Percentiles rank a stretch among this genome's conserved stretches.
Conservation (phyloP, 108 stramenopile species). For the Skeletonema grethae region DNA sequence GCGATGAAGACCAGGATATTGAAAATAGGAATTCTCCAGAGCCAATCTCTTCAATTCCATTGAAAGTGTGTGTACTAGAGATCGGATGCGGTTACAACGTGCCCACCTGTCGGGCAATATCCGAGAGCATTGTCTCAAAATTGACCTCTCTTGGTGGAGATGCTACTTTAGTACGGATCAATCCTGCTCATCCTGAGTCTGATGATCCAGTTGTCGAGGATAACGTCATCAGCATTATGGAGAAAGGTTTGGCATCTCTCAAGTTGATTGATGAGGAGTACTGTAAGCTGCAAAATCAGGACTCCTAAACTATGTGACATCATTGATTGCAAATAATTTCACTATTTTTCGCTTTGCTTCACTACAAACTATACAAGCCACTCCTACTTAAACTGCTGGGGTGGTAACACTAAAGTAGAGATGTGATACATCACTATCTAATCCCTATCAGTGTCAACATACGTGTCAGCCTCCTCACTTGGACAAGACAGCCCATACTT, state of each 20-base stretch:
- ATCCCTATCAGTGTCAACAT: not conserved
- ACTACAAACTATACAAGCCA: not conserved
- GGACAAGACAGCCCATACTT: conserved; percentile 36
- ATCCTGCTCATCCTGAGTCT: conserved; percentile 39
- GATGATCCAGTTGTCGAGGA: conserved; percentile 32
- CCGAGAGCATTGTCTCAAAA: conserved; percentile 15
- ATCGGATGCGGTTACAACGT: conserved; percentile 61
- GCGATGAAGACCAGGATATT: not conserved
- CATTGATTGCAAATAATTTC: not conserved
- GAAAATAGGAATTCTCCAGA: not conserved
- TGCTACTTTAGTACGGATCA: conserved; percentile 35
- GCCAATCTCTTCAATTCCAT: not conserved
- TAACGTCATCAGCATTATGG: conserved; percentile 34
- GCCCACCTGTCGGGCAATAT: conserved; percentile 44
- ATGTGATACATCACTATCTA: not conserved
- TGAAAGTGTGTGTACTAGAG: conserved; percentile 53
- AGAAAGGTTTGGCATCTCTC: conserved; percentile 36
- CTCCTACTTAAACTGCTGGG: no score
- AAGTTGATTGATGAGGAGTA: conserved; percentile 31
- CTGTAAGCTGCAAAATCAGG: conserved; percentile 7
- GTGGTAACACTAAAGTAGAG: not conserved
- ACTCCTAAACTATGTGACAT: not conserved
- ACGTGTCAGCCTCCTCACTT: not conserved
- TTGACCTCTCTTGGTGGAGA: conserved; percentile 20
- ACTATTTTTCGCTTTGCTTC: not conserved